A percentile compares a stretch with the other conserved stretches of the same genome.
These are phyloP conservation scores for Vicia villosa DNA, from an alignment of 306 rosid species.

Conservation along the genomic window DNA sequence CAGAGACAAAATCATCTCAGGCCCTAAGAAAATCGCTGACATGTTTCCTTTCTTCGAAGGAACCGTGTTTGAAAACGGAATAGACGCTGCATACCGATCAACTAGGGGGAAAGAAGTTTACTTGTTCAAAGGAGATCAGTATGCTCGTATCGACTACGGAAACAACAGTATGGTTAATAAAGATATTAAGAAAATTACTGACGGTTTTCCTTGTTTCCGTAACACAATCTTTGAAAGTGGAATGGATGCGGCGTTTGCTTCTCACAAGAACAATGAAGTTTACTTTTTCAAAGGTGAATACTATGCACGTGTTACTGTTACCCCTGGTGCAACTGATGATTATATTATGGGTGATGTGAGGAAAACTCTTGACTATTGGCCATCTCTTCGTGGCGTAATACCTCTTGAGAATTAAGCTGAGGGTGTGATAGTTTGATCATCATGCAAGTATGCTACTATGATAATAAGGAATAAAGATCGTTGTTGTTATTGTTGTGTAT, in stretches of 20 bases:
- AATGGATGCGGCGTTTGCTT: background rate
- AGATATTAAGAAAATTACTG: background rate
- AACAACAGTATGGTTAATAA: background rate
- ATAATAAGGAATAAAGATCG: background rate
- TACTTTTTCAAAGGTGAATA: background rate
- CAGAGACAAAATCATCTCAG: background rate
- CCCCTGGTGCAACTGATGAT: background rate
- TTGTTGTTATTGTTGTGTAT: background rate
- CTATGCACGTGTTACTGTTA: background rate
- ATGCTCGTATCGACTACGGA: background rate
- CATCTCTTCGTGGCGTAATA: background rate
- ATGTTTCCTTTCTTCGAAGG: background rate
- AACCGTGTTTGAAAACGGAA: background rate
- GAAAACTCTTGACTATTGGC: background rate
- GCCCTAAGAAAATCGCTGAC: background rate
- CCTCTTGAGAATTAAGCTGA: background rate
- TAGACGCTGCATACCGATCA: background rate
- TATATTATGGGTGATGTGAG: background rate
- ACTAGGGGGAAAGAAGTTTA: background rate
- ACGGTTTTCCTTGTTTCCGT: background rate
- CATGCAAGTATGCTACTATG: background rate
- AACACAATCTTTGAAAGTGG: background rate
- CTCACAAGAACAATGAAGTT: background rate
- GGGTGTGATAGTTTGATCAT: background rate
- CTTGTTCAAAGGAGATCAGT: background rate